Conservation (phyloP, 2,329 filamentous ascomycete genomes). For the Trichocomaceae sp. region DNA sequence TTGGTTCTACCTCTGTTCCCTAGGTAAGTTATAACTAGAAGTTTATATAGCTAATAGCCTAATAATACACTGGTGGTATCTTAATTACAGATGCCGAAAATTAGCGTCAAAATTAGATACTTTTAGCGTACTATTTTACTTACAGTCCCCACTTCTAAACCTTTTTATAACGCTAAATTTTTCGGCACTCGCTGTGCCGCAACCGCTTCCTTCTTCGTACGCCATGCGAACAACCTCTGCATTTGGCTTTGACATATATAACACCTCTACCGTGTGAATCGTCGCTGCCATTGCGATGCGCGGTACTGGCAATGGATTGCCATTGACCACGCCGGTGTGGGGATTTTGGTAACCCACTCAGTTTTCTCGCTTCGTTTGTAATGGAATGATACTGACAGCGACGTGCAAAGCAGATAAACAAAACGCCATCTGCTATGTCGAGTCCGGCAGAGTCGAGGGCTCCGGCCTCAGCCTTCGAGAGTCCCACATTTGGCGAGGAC, state of each 20-base stretch:
- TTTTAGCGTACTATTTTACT: too few species aligned
- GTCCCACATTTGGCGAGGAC: constrained; percentile 79
- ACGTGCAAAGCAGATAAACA: constrained; percentile 9
- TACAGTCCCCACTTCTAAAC: too few species aligned
- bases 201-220: constrained; percentile 4
- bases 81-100: too few species aligned
- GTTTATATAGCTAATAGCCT: too few species aligned
- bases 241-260: neutral
- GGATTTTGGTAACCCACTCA: neutral
- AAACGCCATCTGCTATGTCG: constrained; percentile 20
- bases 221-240: neutral
- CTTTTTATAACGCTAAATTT: too few species aligned
- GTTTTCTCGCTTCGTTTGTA: neutral
- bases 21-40: too few species aligned
- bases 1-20: too few species aligned
- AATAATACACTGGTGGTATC: too few species aligned
- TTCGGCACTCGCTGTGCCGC: too few species aligned
- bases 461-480: constrained; percentile 62
- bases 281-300: constrained; percentile 1
- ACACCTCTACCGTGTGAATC: neutral
- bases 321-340: neutral
- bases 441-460: constrained; percentile 33
- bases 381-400: neutral
- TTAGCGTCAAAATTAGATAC: too few species aligned
- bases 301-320: neutral